Evolutionary conservation across 108 stramenopile species (phyloP).

Genomic region (Epithemia pelagica): DNA sequence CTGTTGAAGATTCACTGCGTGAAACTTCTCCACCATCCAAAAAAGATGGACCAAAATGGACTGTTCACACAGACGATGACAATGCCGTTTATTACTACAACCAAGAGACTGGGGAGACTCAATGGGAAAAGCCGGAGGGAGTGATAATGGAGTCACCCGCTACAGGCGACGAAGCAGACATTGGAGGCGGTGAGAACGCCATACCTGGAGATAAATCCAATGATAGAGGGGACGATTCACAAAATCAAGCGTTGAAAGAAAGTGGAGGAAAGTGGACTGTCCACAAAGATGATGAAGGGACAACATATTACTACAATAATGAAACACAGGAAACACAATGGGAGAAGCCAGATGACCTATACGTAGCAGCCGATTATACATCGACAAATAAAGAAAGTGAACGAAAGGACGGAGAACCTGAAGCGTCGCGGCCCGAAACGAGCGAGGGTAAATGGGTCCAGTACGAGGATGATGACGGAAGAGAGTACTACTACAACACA

Average conservation of each 20-base stretch:
- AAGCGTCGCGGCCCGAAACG: too few relatives aligned
- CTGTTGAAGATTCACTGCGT: too few relatives aligned
- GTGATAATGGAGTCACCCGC: too few relatives aligned
- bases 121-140: conserved; percentile 57
- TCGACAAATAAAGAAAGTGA: too few relatives aligned
- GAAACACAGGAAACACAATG: conserved; percentile 60
- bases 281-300: conserved; percentile 56
- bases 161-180: background rate
- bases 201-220: too few relatives aligned
- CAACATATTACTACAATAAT: conserved; percentile 66
- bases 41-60: too few relatives aligned
- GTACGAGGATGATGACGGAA: conserved; percentile 55
- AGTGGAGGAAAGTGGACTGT: conserved; percentile 32
- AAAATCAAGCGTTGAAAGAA: too few relatives aligned
- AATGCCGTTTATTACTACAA: conserved; percentile 72
- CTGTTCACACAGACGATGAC: conserved; percentile 50
- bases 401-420: too few relatives aligned
- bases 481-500: conserved; percentile 66
- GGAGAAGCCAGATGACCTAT: conserved; percentile 40
- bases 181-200: too few relatives aligned
- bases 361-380: background rate
- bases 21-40: too few relatives aligned
- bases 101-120: conserved; percentile 44
- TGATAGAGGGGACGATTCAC: too few relatives aligned
- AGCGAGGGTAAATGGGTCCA: too few relatives aligned